These are phyloP conservation scores for Adansonia digitata DNA, from an alignment of 345 rosid species.

Conservation along the genomic window DNA sequence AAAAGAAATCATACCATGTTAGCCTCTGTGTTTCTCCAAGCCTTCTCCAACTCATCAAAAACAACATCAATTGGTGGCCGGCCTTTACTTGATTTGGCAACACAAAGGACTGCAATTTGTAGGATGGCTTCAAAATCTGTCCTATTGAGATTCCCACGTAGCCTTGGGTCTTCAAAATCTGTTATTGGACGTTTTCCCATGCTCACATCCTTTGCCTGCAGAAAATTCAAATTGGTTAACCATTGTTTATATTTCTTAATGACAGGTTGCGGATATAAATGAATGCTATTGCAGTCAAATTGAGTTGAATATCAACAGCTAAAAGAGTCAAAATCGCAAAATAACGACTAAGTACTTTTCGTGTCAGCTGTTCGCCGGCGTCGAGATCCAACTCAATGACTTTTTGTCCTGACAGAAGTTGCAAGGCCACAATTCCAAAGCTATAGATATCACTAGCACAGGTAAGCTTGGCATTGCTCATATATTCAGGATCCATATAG, in stretches of 20 bases:
- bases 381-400: conserved; percentile 57
- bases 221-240: background rate
- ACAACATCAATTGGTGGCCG: conserved; percentile 45
- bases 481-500: conserved; percentile 72
- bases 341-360: conserved; percentile 57
- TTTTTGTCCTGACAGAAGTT: conserved; percentile 57
- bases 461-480: conserved; percentile 63
- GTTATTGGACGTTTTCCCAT: conserved; percentile 35
- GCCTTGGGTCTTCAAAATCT: conserved; percentile 47
- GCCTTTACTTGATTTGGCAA: conserved; percentile 46
- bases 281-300: background rate
- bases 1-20: conserved; percentile 24
- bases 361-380: conserved; percentile 60
- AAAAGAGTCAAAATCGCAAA: background rate
- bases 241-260: background rate
- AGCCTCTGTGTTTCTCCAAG: conserved; percentile 35
- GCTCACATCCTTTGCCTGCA: conserved; percentile 49
- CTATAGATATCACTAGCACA: conserved; percentile 64
- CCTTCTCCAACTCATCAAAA: conserved; percentile 44
- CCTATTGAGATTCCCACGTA: conserved; percentile 31
- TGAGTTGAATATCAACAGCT: background rate
- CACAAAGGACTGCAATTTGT: conserved; percentile 45
- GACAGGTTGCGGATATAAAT: background rate
- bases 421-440: conserved; percentile 61
- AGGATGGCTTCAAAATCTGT: conserved; percentile 44